These are phyloP conservation scores for Russula sp. DNA, from an alignment of 768 basidiomycete species.

Conservation along the genomic window DNA sequence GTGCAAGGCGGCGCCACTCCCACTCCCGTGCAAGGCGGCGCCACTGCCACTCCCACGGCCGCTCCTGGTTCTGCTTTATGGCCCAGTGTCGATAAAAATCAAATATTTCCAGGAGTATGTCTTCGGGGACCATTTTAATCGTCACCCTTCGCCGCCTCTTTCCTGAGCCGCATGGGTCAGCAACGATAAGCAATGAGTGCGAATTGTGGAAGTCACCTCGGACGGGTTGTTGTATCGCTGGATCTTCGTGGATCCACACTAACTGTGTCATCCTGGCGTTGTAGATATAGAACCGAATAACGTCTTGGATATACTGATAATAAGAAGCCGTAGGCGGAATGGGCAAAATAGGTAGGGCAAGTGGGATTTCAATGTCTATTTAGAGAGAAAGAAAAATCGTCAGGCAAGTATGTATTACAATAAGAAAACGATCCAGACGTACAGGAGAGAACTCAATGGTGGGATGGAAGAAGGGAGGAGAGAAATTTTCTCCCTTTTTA, in stretches of 20 bases:
- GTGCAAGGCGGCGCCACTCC: slow-evolving; percentile 1
- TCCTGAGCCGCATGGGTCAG: not conserved
- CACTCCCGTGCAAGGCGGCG: too few species aligned
- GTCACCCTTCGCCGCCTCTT: not conserved
- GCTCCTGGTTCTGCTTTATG: too few species aligned
- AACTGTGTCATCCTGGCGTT: not conserved
- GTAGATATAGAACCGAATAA: not conserved
- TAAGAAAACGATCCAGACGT: too few species aligned
- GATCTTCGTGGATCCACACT: not conserved
- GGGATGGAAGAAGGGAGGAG: too few species aligned
- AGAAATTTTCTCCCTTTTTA: too few species aligned
- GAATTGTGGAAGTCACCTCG: not conserved
- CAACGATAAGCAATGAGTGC: not conserved
- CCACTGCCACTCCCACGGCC: too few species aligned
- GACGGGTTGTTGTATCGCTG: not conserved
- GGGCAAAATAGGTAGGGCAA: too few species aligned
- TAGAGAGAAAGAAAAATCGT: too few species aligned
- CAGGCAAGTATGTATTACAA: too few species aligned
- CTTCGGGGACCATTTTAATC: not conserved
- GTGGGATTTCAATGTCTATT: too few species aligned
- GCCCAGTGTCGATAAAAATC: not conserved
- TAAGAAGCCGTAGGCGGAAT: not conserved
- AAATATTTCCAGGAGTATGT: not conserved
- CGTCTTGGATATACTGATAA: not conserved
- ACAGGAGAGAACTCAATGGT: too few species aligned